Evolutionary conservation across 2,329 filamentous ascomycete species (phyloP).

Genomic region (Gnomoniopsis smithogilvyi): DNA sequence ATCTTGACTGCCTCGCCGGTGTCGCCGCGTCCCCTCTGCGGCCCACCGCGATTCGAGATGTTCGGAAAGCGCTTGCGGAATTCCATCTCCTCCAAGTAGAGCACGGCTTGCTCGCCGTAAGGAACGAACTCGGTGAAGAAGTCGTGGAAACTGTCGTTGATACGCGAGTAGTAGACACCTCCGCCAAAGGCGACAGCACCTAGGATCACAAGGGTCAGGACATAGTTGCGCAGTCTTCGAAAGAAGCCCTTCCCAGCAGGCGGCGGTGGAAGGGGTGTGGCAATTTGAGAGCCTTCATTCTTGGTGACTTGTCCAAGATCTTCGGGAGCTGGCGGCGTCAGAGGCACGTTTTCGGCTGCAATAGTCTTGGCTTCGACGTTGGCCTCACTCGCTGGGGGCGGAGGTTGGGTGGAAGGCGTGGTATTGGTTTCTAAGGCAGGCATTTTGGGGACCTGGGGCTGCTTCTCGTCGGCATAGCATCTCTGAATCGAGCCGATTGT

Average conservation of each 20-base stretch:
- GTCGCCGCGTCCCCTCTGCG: constrained; percentile 49
- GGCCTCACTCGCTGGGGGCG: constrained; percentile 31
- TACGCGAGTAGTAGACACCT: constrained; percentile 86
- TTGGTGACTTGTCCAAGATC: constrained; percentile 9
- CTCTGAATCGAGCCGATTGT: constrained; percentile 39
- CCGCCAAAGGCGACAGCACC: constrained; percentile 78
- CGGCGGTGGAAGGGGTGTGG: constrained; percentile 33
- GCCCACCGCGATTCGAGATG: constrained; percentile 36
- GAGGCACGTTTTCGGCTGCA: constrained; percentile 34
- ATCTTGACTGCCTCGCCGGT: constrained; percentile 75
- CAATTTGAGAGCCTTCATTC: constrained; percentile 26
- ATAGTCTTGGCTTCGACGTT: constrained; percentile 36
- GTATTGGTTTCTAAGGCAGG: constrained; percentile 53
- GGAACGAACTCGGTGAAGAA: constrained; percentile 96
- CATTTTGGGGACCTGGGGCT: constrained; percentile 45
- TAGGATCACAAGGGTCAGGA: constrained; percentile 74
- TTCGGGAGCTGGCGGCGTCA: constrained; percentile 37
- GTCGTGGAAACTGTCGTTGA: constrained; percentile 98
- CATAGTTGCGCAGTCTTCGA: constrained; percentile 71
- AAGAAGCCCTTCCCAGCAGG: constrained; percentile 57
- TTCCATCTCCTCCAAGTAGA: constrained; percentile 93
- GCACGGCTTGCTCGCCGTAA: constrained; percentile 88
- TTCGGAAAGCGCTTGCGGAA: constrained; percentile 80
- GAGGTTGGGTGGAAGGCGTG: constrained; percentile 41
- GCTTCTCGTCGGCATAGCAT: constrained; percentile 53